Percentiles rank a stretch among this genome's conserved stretches.
Evolutionary conservation across 306 rosid species (phyloP).

Genomic region (Biancaea sappan): DNA sequence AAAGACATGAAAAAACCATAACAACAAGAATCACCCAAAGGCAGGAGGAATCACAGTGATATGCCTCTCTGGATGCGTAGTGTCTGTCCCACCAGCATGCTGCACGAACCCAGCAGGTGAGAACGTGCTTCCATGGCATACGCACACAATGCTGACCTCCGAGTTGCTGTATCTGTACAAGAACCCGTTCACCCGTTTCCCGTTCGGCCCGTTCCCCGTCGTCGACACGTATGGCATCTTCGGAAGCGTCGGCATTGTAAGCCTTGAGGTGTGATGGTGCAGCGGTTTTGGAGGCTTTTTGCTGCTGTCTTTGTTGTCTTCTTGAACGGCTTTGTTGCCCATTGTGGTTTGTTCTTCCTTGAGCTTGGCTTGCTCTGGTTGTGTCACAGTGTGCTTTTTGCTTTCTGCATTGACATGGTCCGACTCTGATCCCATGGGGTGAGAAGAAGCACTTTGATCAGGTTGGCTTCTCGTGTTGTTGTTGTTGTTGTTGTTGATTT

Average conservation of each 20-base stretch:
- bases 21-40: conserved; percentile 45
- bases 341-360: conserved; percentile 29
- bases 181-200: conserved; percentile 68
- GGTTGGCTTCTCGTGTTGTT: conserved; percentile 27
- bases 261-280: background rate
- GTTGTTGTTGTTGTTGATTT: conserved; percentile 18
- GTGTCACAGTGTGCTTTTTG: conserved; percentile 4
- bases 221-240: conserved; percentile 80
- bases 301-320: background rate
- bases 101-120: conserved; percentile 85
- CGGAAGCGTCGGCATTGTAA: conserved; percentile 12
- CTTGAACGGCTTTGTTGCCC: background rate
- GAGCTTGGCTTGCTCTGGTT: background rate
- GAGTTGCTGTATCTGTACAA: conserved; percentile 57
- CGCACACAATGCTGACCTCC: conserved; percentile 80
- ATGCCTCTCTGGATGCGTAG: conserved; percentile 65
- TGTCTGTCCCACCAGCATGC: conserved; percentile 84
- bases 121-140: conserved; percentile 85
- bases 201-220: conserved; percentile 68
- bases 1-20: no score
- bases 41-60: conserved; percentile 69
- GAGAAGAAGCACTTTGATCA: conserved; percentile 47
- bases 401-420: background rate
- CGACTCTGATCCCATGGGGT: conserved; percentile 11
- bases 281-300: conserved; percentile 51